Conservation (phyloP, 768 basidiomycete species). For the Leccinum broughii region DNA sequence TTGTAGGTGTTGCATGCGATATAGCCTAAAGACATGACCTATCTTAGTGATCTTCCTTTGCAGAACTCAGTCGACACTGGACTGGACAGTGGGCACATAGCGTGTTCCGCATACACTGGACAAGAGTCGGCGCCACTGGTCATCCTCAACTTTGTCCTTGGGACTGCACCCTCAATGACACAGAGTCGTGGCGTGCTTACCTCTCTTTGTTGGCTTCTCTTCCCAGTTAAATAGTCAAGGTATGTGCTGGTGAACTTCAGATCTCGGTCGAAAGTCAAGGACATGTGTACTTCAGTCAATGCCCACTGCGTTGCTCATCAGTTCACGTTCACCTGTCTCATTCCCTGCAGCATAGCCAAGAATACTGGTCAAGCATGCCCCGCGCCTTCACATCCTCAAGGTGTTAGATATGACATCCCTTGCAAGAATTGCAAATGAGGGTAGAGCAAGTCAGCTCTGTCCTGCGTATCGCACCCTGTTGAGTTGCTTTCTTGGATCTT, state of each 20-base stretch:
- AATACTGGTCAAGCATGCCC: background rate
- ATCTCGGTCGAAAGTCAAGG: slow-evolving; percentile 5
- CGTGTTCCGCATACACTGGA: slow-evolving; percentile 7
- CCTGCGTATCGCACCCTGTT: background rate
- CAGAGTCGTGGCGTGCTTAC: slow-evolving; percentile 5
- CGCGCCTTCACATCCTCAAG: fast-evolving
- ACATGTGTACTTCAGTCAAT: slow-evolving; percentile 17
- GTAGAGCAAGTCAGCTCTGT: slow-evolving; percentile 6
- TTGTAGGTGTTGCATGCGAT: slow-evolving; percentile 4
- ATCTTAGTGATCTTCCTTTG: slow-evolving; percentile 1
- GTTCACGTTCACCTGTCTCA: background rate
- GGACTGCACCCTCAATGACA: background rate
- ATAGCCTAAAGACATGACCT: background rate
- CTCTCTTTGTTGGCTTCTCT: background rate
- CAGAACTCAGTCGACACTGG: background rate
- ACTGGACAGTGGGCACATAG: slow-evolving; percentile 7
- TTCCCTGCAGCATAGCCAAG: background rate
- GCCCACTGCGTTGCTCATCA: slow-evolving; percentile 10
- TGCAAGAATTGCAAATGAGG: slow-evolving; percentile 12
- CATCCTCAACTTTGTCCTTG: background rate
- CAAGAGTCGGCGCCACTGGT: slow-evolving; percentile 11
- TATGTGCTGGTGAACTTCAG: slow-evolving; percentile 16
- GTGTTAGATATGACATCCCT: background rate
- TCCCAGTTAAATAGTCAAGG: slow-evolving; percentile 19
- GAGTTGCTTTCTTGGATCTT: background rate